Conservation (phyloP, 495 filamentous ascomycete genomes). For the Lasiosphaeria miniovina region DNA sequence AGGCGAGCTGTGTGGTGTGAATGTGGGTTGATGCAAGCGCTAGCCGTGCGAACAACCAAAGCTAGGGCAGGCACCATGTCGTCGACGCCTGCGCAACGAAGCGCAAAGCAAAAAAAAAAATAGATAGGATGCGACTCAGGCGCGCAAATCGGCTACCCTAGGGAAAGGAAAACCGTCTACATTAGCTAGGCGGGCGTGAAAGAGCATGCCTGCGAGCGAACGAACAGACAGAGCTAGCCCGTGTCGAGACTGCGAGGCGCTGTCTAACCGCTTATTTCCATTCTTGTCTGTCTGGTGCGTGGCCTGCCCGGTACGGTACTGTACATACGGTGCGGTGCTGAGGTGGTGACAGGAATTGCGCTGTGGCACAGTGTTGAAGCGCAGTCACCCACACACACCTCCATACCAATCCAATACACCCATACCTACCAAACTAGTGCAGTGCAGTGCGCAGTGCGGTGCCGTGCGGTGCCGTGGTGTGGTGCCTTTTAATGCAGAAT, state of each 20-base stretch:
- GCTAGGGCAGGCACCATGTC: not conserved
- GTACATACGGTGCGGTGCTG: not conserved
- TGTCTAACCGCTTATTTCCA: not conserved
- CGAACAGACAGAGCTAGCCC: not conserved
- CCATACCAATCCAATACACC: no score
- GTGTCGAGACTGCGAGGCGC: slow-evolving; percentile 3
- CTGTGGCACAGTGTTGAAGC: slow-evolving; percentile 24
- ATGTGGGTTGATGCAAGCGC: slow-evolving; percentile 14
- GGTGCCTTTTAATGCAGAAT: slow-evolving; percentile 32
- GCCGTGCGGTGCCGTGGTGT: slow-evolving; percentile 19
- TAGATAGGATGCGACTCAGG: not conserved
- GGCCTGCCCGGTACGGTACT: no score
- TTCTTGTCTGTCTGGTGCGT: no score
- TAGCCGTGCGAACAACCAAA: slow-evolving; percentile 16
- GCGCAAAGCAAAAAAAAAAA: not conserved
- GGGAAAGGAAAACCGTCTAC: not conserved
- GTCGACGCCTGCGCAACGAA: slow-evolving; percentile 10
- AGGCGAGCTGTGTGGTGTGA: not conserved
- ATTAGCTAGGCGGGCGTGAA: not conserved
- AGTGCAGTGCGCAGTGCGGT: not conserved
- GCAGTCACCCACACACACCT: no score
- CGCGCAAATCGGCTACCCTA: not conserved
- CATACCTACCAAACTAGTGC: no score
- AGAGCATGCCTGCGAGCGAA: not conserved
- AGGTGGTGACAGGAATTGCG: slow-evolving; percentile 6